These are phyloP conservation scores for Suillus spraguei DNA, from an alignment of 768 basidiomycete species.

Conservation along the genomic window DNA sequence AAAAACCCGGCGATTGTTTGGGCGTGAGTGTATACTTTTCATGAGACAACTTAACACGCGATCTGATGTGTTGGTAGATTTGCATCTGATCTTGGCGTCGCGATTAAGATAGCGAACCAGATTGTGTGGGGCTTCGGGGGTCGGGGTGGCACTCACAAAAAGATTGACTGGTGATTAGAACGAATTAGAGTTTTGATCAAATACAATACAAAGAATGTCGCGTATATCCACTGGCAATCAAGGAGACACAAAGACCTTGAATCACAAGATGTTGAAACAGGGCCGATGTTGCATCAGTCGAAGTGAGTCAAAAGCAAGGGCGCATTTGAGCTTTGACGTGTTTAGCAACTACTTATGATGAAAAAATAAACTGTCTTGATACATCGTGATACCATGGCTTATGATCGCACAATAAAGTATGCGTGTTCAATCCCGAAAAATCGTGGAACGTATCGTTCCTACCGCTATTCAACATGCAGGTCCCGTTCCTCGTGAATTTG, in stretches of 20 bases:
- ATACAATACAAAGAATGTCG: background rate
- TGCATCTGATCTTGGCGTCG: conserved; percentile 57
- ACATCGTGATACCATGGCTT: no score
- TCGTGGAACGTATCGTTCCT: no score
- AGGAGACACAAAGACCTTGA: background rate
- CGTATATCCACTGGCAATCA: background rate
- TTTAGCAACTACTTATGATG: no score
- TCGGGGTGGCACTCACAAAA: conserved; percentile 24
- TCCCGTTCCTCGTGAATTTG: no score
- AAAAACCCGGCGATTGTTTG: conserved; percentile 57
- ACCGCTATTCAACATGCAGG: no score
- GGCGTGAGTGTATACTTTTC: conserved; percentile 26
- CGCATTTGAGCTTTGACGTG: background rate
- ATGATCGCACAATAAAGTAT: no score
- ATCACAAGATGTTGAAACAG: background rate
- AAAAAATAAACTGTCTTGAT: no score
- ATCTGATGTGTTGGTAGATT: conserved; percentile 28
- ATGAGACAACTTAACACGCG: background rate
- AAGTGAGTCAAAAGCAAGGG: background rate
- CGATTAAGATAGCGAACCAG: conserved; percentile 49
- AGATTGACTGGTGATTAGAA: conserved; percentile 19
- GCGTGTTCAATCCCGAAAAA: no score
- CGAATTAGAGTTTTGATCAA: no score
- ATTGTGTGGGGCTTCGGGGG: conserved; percentile 57
- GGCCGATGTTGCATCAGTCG: background rate